Conservation (phyloP, 148 eudicot genomes). For the Dianthus caryophyllus region DNA sequence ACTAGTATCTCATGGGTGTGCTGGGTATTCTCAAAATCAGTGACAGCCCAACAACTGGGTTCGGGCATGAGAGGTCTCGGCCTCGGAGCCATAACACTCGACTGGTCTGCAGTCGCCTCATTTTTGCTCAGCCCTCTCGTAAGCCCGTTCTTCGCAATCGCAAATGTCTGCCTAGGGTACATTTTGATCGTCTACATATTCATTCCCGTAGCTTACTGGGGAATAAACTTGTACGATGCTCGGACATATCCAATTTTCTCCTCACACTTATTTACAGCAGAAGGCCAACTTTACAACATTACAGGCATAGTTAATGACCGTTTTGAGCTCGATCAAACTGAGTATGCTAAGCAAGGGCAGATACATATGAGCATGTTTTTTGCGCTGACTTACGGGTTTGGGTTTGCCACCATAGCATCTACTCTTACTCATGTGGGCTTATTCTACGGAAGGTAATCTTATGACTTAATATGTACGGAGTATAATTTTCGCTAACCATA, state of each 20-base stretch:
- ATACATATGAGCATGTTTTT: conserved; percentile 83
- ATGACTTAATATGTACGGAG: background rate
- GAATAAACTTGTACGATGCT: conserved; percentile 61
- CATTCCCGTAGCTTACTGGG: conserved; percentile 79
- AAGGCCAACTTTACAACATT: conserved; percentile 66
- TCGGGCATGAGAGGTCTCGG: conserved; percentile 90
- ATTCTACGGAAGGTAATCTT: conserved; percentile 78
- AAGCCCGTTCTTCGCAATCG: conserved; percentile 78
- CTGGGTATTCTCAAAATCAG: conserved; percentile 73
- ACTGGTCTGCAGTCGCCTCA: conserved; percentile 85
- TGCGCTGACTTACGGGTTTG: conserved; percentile 85
- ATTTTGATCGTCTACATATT: conserved; percentile 54
- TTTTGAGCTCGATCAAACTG: conserved; percentile 54
- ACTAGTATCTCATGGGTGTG: conserved; percentile 85
- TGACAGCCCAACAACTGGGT: conserved; percentile 87
- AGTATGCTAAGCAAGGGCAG: conserved; percentile 56
- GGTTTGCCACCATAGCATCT: conserved; percentile 87
- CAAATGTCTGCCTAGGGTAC: conserved; percentile 59
- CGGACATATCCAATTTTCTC: conserved; percentile 73
- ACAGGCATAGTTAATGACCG: conserved; percentile 68
- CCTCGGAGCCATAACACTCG: conserved; percentile 70
- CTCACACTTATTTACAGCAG: conserved; percentile 62
- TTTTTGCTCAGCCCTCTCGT: conserved; percentile 78
- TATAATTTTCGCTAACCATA: background rate
- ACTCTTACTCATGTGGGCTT: conserved; percentile 73